Conservation (phyloP, 2,329 filamentous ascomycete genomes). For the Alternaria atra region DNA sequence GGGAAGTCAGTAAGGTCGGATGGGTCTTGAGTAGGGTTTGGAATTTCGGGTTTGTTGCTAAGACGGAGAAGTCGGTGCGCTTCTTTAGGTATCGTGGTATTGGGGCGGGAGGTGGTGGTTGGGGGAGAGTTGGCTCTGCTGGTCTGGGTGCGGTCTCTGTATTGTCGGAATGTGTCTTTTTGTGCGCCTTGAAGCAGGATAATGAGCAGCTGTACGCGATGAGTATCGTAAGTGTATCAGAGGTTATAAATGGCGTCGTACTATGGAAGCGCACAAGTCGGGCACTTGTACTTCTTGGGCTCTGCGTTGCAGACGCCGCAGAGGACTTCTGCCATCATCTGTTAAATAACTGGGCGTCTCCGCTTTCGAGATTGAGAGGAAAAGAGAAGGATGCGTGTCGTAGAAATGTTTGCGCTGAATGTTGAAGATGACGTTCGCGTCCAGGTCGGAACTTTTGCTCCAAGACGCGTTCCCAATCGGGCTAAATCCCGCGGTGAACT, state of each 20-base stretch:
- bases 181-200: constrained; percentile 44
- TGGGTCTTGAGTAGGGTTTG: constrained; percentile 39
- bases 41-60: constrained; percentile 40
- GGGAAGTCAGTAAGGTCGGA: constrained; percentile 32
- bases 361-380: fast-evolving
- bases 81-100: constrained; percentile 42
- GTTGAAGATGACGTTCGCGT: constrained; percentile 13
- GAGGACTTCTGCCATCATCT: constrained; percentile 42
- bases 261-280: constrained; percentile 59
- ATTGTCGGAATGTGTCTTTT: constrained; percentile 30
- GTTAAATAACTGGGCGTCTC: fast-evolving
- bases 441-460: constrained; percentile 5
- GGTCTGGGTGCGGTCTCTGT: constrained; percentile 10
- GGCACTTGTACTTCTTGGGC: constrained; percentile 62
- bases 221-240: background rate
- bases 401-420: background rate
- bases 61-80: constrained; percentile 43
- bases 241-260: constrained; percentile 29
- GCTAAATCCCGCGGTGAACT: constrained; percentile 43
- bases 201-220: constrained; percentile 39
- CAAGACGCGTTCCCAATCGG: constrained; percentile 31
- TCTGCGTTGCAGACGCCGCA: constrained; percentile 57
- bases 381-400: too few species aligned
- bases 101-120: constrained; percentile 40
- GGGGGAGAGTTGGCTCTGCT: constrained; percentile 24